Evolutionary conservation across 2,329 filamentous ascomycete species (phyloP).

Genomic region (Seiridium unicorne): DNA sequence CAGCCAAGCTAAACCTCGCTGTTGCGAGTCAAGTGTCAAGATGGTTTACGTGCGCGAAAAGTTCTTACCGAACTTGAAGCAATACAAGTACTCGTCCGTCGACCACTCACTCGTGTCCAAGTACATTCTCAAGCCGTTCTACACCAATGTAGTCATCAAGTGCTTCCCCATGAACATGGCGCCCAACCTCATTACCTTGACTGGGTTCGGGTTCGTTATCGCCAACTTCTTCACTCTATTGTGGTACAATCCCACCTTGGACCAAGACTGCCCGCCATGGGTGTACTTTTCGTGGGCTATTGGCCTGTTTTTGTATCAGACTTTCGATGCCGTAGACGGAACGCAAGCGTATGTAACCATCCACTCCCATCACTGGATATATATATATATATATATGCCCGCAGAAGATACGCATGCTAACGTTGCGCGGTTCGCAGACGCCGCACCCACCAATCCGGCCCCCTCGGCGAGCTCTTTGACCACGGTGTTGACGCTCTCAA

Average conservation of each 20-base stretch:
- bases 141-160: constrained; percentile 90
- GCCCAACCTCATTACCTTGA: constrained; percentile 81
- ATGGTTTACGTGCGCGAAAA: constrained; percentile 98
- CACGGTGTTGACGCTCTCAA: constrained; percentile 97
- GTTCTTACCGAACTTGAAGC: constrained; percentile 80
- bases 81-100: constrained; percentile 94
- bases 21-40: constrained; percentile 13
- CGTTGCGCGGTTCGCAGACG: constrained; percentile 49
- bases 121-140: constrained; percentile 97
- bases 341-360: constrained; percentile 72
- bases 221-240: constrained; percentile 87
- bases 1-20: background rate
- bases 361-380: background rate
- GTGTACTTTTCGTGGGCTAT: constrained; percentile 91
- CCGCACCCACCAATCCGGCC: constrained; percentile 87
- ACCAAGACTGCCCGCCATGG: constrained; percentile 91
- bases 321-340: constrained; percentile 95
- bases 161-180: constrained; percentile 97
- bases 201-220: constrained; percentile 86
- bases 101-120: constrained; percentile 88
- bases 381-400: background rate
- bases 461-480: constrained; percentile 93
- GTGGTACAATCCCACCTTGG: constrained; percentile 93
- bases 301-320: constrained; percentile 94
- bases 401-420: background rate